Evolutionary conservation across 2,329 filamentous ascomycete species (phyloP), one percentile per base, ranked within the genome.

Genomic region (Ophiognomonia clavigignenti-juglandacearum): DNA sequence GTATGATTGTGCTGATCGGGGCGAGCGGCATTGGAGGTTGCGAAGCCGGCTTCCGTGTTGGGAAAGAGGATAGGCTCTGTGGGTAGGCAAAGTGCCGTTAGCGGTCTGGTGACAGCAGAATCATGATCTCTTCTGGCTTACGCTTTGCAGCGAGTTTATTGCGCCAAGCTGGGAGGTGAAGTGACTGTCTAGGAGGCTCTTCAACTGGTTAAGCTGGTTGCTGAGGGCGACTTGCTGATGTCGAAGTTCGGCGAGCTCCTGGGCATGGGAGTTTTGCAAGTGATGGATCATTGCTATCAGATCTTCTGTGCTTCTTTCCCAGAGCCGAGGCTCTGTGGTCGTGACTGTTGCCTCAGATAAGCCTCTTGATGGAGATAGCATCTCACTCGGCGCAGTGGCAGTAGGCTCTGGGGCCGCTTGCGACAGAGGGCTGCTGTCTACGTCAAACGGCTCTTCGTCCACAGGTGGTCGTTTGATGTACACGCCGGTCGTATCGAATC

Each of bases 231-330:
- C 59, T 46, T 61, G 63, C 48, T 64, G 64, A 14, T 58, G 56
- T 29, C 61, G 62, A 48, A 67, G 59, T 34, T 60, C 57, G 16
- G 57, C 58, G 41, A 64, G 53, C 46, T 64, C 59, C 46, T 65
- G 61, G 38, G 61, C 59, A 48, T 66, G 61, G 49, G 62, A 58
- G 45, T 54, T 55, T 41, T 66, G 64, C 38, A 66, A 57, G 52
- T 63, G 56, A 29, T 65, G 54, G 45, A 67, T 64, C 42, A 62
- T 61, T 39, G 56, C 54, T 44, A 67, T 58, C 47, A 67, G 59
- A 52, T 67, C 61, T 43, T 64, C 64, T 38, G 61, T 54, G 14
- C 58, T 59, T 43, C 58, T 61, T 45, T 58, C 61, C 24, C 57
- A 50, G 31, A 65, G 53, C 51, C 61, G 62, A 13, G 64, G 23